Evolutionary conservation across 106 monocot genomes (phyloP).

Genomic region (Dendrobium huoshanense): DNA sequence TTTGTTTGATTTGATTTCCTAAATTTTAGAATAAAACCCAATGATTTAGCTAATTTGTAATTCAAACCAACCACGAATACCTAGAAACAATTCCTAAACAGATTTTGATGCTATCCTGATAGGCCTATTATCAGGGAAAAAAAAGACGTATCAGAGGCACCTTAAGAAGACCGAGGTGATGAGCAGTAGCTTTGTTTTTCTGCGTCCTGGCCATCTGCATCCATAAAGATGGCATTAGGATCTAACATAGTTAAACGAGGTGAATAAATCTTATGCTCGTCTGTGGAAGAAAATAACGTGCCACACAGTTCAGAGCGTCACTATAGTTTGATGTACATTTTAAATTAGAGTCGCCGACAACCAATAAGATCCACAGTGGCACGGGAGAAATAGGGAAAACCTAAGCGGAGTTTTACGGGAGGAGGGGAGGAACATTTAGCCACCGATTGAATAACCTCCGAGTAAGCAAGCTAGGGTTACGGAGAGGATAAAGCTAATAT

Average conservation of each 20-base stretch:
- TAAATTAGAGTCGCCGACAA: not conserved
- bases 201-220: slow-evolving; percentile 96
- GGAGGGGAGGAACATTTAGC: not conserved
- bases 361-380: not conserved
- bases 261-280: not conserved
- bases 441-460: not conserved
- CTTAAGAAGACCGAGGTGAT: slow-evolving; percentile 96
- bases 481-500: not conserved
- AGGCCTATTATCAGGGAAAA: not conserved
- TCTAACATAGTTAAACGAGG: not conserved
- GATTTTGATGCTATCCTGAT: not conserved
- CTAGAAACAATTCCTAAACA: too few relatives aligned
- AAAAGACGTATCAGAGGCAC: slow-evolving; percentile 17
- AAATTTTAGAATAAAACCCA: too few relatives aligned
- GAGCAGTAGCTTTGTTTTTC: slow-evolving; percentile 95
- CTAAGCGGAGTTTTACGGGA: not conserved
- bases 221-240: not conserved
- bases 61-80: too few relatives aligned
- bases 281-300: not conserved
- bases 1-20: too few relatives aligned
- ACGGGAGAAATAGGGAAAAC: not conserved
- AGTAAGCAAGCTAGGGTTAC: slow-evolving; percentile 22
- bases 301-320: not conserved
- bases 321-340: not conserved
- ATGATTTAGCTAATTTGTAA: too few relatives aligned